Base-by-base conservation (phyloP, 176 grass and related monocot genomes). In the Neostapfia colusana region DNA sequence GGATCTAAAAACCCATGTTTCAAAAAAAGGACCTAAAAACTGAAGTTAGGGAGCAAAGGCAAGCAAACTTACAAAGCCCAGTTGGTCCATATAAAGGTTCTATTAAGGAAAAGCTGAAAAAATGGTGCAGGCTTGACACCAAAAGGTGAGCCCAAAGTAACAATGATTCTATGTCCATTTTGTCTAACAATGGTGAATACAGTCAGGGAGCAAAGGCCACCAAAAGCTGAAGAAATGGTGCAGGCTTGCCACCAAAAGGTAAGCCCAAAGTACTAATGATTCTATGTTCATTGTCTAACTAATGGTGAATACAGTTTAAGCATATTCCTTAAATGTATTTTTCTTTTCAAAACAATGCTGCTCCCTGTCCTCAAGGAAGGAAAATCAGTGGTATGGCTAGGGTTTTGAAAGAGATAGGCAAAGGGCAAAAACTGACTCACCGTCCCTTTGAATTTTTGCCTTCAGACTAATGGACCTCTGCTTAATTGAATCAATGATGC, bases 91-190 rank as follows among this genome's bases (percentile, higher is more conserved):
- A 3, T 10, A 63, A 63, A 63, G 17, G 42, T 23, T 63, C 1
- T 35, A 63, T 63, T 63, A 34, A 46, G 60, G 27, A 25, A 77
- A 77, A 76, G 13, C 42, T 49, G 58, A 48, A 15, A 6, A 63
- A 23, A 48, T 76, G 20, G 11, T 12, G 18, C 31, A 8, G 26
- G 14, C 11, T 8, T 76, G 12, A 3, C 27, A 64, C 27, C 46
- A 20, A 9, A 21, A 77, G 43, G 11, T 36, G 65, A 77, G 43
- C n/a, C n/a, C n/a, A n/a, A n/a, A n/a, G n/a, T n/a, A n/a, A n/a
- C n/a, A n/a, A n/a, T n/a, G n/a, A n/a, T n/a, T n/a, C n/a, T n/a
- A n/a, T n/a, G n/a, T n/a, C n/a, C n/a, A n/a, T n/a, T n/a, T 59
- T 70, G 26, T 18, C 42, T 38, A 65, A 4, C 40, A 62, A 36